phyloP scores from a whole-genome alignment of 2,329 filamentous ascomycete species.

The Talaromyces albobiverticillius region DNA sequence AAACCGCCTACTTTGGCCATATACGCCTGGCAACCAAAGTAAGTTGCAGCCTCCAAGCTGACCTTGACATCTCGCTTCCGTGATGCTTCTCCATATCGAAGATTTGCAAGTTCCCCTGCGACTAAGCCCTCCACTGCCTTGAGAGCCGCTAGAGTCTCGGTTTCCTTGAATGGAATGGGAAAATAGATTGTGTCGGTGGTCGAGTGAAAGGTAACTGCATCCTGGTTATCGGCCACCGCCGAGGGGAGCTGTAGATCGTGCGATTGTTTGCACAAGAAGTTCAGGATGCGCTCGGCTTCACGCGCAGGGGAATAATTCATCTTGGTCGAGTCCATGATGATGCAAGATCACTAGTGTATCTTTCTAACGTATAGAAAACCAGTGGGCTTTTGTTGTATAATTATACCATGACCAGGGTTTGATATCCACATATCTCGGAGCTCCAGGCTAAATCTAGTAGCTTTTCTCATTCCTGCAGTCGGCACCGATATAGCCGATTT shows the following conservation, averaged over 20 bases:
- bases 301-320: slow-evolving; percentile 31
- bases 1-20: slow-evolving; percentile 40
- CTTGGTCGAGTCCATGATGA: slow-evolving; percentile 16
- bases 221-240: slow-evolving; percentile 28
- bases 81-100: slow-evolving; percentile 46
- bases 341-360: too few relatives aligned
- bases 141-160: slow-evolving; percentile 53
- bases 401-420: not conserved
- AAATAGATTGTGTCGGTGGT: slow-evolving; percentile 38
- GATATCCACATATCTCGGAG: too few relatives aligned
- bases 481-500: too few relatives aligned
- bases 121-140: slow-evolving; percentile 60
- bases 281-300: slow-evolving; percentile 38
- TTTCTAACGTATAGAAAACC: too few relatives aligned
- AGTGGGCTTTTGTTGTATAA: too few relatives aligned
- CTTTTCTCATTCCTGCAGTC: too few relatives aligned
- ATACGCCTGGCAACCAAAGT: slow-evolving; percentile 41
- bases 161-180: slow-evolving; percentile 51
- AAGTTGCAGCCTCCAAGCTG: slow-evolving; percentile 38
- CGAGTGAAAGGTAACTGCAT: slow-evolving; percentile 36
- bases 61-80: slow-evolving; percentile 37
- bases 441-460: too few relatives aligned
- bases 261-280: slow-evolving; percentile 32
- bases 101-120: slow-evolving; percentile 58
- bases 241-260: slow-evolving; percentile 31